Evolutionary conservation across 2,329 filamentous ascomycete genomes (phyloP).

Genomic region (Aspergillus jensenii): DNA sequence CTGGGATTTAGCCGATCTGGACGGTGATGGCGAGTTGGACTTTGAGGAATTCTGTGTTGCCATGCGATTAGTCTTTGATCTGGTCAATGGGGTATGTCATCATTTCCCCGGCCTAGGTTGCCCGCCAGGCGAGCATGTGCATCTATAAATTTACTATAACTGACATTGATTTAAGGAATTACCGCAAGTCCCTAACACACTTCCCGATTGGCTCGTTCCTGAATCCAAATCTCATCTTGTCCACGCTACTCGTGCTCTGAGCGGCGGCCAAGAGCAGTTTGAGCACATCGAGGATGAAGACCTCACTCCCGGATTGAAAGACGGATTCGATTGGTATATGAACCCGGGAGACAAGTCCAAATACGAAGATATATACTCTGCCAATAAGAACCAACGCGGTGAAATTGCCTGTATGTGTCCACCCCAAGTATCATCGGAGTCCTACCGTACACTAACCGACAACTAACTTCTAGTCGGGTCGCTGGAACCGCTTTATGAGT

Average conservation of each 20-base stretch:
- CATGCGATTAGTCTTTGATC: slow-evolving; percentile 96
- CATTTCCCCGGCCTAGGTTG: slow-evolving; percentile 2
- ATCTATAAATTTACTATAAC: neutral
- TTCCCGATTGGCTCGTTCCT: slow-evolving; percentile 96
- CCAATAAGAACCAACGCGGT: slow-evolving; percentile 83
- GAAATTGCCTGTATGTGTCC: slow-evolving; percentile 69
- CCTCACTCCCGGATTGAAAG: slow-evolving; percentile 80
- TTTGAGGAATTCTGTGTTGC: slow-evolving; percentile 99
- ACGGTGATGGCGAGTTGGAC: slow-evolving; percentile 94
- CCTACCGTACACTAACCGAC: slow-evolving; percentile 7
- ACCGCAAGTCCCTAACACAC: slow-evolving; percentile 75
- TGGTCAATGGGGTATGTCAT: slow-evolving; percentile 81
- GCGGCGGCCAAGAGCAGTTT: slow-evolving; percentile 76
- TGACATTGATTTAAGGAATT: slow-evolving; percentile 64
- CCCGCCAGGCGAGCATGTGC: neutral
- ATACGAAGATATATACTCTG: slow-evolving; percentile 96
- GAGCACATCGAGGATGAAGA: slow-evolving; percentile 77
- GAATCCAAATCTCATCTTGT: slow-evolving; percentile 92
- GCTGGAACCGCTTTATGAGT: slow-evolving; percentile 79
- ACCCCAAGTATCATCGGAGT: neutral
- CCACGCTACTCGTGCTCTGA: slow-evolving; percentile 76
- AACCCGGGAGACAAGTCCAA: slow-evolving; percentile 84
- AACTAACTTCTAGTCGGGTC: slow-evolving; percentile 61
- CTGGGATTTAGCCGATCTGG: slow-evolving; percentile 96
- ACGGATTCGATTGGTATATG: slow-evolving; percentile 99